phyloP scores from a whole-genome alignment of 495 filamentous ascomycete species.

The Aspergillus baeticus region DNA sequence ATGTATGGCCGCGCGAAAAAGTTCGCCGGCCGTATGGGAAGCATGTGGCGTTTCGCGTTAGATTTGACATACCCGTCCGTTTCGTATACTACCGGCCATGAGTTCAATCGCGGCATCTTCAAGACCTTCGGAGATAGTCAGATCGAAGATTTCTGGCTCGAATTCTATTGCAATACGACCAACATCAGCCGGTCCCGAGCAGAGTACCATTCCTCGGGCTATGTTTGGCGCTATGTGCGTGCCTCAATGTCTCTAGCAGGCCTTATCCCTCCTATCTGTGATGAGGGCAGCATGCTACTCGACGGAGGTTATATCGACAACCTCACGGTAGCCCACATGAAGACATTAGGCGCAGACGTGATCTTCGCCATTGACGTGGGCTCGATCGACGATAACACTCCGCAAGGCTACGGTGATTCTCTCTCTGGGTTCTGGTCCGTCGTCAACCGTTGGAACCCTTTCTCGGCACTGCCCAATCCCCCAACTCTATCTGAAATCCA shows the following conservation, averaged over 20 bases:
- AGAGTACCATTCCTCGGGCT: slow-evolving; percentile 91
- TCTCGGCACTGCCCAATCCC: slow-evolving; percentile 81
- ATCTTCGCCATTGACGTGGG: slow-evolving; percentile 97
- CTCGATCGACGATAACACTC: slow-evolving; percentile 82
- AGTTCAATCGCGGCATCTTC: slow-evolving; percentile 99
- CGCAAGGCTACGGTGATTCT: slow-evolving; percentile 88
- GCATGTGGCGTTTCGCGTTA: slow-evolving; percentile 94
- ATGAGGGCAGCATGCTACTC: slow-evolving; percentile 93
- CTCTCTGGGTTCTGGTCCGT: slow-evolving; percentile 95
- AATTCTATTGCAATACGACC: slow-evolving; percentile 98
- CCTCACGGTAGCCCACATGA: slow-evolving; percentile 95
- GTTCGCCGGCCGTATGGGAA: slow-evolving; percentile 94
- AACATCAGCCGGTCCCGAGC: slow-evolving; percentile 89
- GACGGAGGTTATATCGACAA: slow-evolving; percentile 98
- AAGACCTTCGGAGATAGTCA: slow-evolving; percentile 95
- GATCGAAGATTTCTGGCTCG: slow-evolving; percentile 98
- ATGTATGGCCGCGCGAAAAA: slow-evolving; percentile 97
- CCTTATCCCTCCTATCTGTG: slow-evolving; percentile 87
- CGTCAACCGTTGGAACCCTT: slow-evolving; percentile 94
- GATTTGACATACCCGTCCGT: slow-evolving; percentile 93
- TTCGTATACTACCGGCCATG: slow-evolving; percentile 96
- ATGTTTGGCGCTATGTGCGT: slow-evolving; percentile 93
- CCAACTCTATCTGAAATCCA: slow-evolving; percentile 96
- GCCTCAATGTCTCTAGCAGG: slow-evolving; percentile 96
- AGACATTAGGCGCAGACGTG: slow-evolving; percentile 83